phyloP scores from a whole-genome alignment of 2,329 filamentous ascomycete species.

The Falciphora oryzae region DNA sequence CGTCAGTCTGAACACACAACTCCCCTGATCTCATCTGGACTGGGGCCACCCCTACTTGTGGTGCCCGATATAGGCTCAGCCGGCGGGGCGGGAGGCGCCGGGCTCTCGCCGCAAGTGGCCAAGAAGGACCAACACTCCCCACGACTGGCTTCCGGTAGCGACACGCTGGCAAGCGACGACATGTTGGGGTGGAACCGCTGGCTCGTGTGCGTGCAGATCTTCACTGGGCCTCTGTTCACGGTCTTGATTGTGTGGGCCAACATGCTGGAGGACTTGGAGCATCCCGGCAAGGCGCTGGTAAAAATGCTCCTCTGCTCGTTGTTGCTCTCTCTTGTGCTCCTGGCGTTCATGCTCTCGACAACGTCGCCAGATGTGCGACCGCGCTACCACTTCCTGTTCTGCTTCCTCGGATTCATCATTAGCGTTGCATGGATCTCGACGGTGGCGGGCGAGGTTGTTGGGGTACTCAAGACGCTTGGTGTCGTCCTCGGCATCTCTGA shows the following conservation, averaged over 20 bases:
- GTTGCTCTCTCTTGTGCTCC: conserved; percentile 59
- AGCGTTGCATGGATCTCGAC: conserved; percentile 95
- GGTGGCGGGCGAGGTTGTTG: conserved; percentile 92
- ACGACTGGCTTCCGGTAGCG: background rate
- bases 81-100: background rate
- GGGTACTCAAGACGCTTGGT: conserved; percentile 86
- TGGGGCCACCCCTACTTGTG: background rate
- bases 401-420: conserved; percentile 85
- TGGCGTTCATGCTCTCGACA: conserved; percentile 61
- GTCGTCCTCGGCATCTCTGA: conserved; percentile 91
- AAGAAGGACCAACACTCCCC: background rate
- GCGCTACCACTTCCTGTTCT: conserved; percentile 70
- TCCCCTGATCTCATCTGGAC: background rate
- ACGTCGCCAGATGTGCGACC: conserved; percentile 64
- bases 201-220: conserved; percentile 79
- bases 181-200: conserved; percentile 77
- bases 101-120: conserved; percentile 8
- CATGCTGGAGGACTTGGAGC: conserved; percentile 43
- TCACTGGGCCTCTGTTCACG: conserved; percentile 81
- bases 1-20: background rate
- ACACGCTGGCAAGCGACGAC: conserved; percentile 28
- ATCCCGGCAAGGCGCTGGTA: conserved; percentile 45
- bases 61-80: background rate
- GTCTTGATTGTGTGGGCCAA: conserved; percentile 71
- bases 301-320: conserved; percentile 59